Evolutionary conservation across 805 yeast genomes (phyloP), one percentile per base, ranked within the genome.

Genomic region (Candida maesae): DNA sequence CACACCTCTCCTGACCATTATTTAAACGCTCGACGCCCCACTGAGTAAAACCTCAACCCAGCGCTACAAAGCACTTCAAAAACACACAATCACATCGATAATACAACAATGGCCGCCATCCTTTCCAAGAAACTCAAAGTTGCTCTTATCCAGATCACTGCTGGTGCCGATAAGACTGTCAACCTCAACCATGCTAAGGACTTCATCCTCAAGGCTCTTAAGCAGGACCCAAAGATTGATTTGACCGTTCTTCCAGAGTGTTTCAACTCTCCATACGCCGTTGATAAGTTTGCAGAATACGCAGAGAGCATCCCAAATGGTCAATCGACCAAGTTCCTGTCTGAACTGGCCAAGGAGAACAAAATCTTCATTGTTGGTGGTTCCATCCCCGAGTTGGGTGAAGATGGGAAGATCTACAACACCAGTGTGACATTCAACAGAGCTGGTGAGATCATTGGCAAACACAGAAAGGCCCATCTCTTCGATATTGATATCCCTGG

Each of bases 401-500:
- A 63, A 16, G 78, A 74, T 35, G 72, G 75, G 40, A 78, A 79
- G 49, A 57, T 80, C 28, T 85, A 79, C 73, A 80, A 90, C 67
- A 81, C 95, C 31, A 78, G 86, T 38, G 59, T 90, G 58, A 71
- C 95, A 3, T 91, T 88, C 58, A 65, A 79, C 49, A 84, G 83
- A 6, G 42, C 64, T 3, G 99, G 99, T n/a, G 73, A 79, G 29
- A 70, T 91, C 44, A 78, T 93, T 41, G 96, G 88, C 36, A 85
- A 82, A 55, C 98, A 88, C 62, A 76, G 98, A 51, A 91, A 91
- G 58, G 90, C 79, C 3, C 99, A 91, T 59, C 63, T 91, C 47
- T 91, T 91, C 56, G 98, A 91, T 59, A 86, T 91, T 45, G 95
- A 89, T 50, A 89, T 93, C 44, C 97, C 97, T 5, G 84, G 84